Base-by-base conservation (phyloP, 441 rosid genomes). In the Croton setiger region DNA sequence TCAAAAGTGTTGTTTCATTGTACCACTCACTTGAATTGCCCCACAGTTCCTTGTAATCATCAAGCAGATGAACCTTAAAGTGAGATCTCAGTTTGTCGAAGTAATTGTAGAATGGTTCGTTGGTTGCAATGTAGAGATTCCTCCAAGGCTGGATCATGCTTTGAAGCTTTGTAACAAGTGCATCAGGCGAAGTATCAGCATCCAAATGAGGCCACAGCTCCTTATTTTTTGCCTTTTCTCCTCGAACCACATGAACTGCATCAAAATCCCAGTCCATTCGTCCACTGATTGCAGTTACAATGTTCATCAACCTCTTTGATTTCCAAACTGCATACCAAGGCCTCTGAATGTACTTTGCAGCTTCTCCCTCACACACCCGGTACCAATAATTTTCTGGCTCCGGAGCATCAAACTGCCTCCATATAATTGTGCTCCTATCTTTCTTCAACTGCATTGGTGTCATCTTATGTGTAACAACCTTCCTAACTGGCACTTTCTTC, bases 301-400 rank as follows among this genome's bases (percentile, higher is more conserved):
- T 94, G 75, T 94, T 88, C 98, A 94, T 94, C 75, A 94, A 69
- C 66, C 98, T 86, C 91, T 92, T 94, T 0, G 99, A 94, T 79
- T 94, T 92, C 97, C 96, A 94, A 70, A 92, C 67, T 0, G 96
- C 79, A 15, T 88, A 87, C 97, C 98, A 95, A 2, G 98, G 99
- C 83, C 99, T 83, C 49, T 87, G 85, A 9, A 95, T 73, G 67
- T 81, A 82, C 73, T 89, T 90, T 1, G 96, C 84, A 4, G 93
- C 89, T 74, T 84, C 83, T 67, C 99, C 99, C 81, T 95, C 99
- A 41, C 98, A 92, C 31, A 95, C 98, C 75, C 96, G 78, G 72
- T 92, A 95, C 98, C 97, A 95, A 69, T 92, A 92, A 72, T 95
- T 92, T 53, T 95, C 98, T 0, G 99, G 99, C 75, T 90, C 98